Base-by-base conservation (phyloP, 306 rosid species). In the Mimosa bimucronata region DNA sequence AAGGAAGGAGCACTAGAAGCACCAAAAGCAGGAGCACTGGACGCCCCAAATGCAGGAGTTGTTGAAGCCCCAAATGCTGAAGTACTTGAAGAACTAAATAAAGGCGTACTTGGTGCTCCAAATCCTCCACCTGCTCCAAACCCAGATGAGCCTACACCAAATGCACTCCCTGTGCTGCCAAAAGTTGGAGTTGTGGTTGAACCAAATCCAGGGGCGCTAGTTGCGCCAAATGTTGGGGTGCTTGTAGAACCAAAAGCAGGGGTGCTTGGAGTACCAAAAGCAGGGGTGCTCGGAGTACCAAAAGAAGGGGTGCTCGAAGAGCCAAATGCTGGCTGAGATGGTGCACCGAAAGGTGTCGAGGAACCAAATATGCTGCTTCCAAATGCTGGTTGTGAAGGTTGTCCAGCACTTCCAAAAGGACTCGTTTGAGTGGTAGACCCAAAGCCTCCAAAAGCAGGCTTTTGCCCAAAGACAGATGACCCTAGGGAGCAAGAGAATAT, bases 311-410 rank as follows among this genome's bases (percentile, higher is more conserved):
- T 82, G 83, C 80, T 77, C 0, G 88, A 29, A 1, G 90, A 64
- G 45, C 91, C 94, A 81, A 88, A 92, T 26, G 91, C 77, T 31
- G 89, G 88, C 86, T 87, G 97, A 62, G 86, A 72, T n/a, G n/a
- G n/a, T n/a, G n/a, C n/a, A n/a, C n/a, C n/a, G n/a, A n/a, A n/a
- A n/a, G n/a, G n/a, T n/a, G n/a, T n/a, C n/a, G n/a, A 82, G 61
- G 97, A 87, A 80, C 97, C 97, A 85, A 96, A 93, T 65, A 92
- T 60, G 75, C 91, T 89, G 86, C 91, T 90, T 57, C 99, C 99
- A 74, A 95, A 93, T 61, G 97, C 93, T 45, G 97, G 91, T 77
- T 91, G 98, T 52, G 99, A 90, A 64, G 86, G 90, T 74, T 91
- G 98, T 44, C 80, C 44, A 42, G 97, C 73, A 78, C 85, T 84